Evolutionary conservation across 495 filamentous ascomycete genomes (phyloP).

Genomic region (Chaetomium tenue): DNA sequence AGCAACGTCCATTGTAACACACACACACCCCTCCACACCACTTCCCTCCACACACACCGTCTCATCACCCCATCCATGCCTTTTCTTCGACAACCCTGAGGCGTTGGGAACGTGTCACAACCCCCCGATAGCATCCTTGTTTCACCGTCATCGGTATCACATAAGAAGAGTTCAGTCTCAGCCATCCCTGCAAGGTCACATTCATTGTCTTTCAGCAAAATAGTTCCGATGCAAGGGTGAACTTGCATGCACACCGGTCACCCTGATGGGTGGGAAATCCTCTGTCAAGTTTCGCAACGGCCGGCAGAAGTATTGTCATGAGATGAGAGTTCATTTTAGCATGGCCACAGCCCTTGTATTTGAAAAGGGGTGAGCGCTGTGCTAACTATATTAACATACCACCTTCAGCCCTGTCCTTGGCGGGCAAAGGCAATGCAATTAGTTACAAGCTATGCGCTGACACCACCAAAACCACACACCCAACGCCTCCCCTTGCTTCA

Average conservation of each 20-base stretch:
- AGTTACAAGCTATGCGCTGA: conserved; percentile 1
- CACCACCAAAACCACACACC: not conserved
- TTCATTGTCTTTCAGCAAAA: not conserved
- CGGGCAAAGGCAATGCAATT: not conserved
- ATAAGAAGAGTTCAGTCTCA: not conserved
- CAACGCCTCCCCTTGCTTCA: not conserved
- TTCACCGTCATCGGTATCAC: not conserved
- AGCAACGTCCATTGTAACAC: not conserved
- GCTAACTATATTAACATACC: not conserved
- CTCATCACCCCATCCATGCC: not conserved
- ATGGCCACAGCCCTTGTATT: not conserved
- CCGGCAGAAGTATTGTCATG: no score
- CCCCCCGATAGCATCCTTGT: not conserved
- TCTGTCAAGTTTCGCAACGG: not conserved
- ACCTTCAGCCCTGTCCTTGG: not conserved
- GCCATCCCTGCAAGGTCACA: not conserved
- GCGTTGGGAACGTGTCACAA: not conserved
- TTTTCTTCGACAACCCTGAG: not conserved
- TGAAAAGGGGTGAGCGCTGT: not conserved
- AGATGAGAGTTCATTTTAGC: not conserved
- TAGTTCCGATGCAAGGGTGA: not conserved
- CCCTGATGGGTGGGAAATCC: not conserved
- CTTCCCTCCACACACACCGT: not conserved
- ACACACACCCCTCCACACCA: not conserved
- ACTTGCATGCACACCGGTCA: not conserved